Evolutionary conservation across 2,329 filamentous ascomycete genomes (phyloP), one percentile per base, ranked within the genome.

Genomic region (Fusarium avenaceum): DNA sequence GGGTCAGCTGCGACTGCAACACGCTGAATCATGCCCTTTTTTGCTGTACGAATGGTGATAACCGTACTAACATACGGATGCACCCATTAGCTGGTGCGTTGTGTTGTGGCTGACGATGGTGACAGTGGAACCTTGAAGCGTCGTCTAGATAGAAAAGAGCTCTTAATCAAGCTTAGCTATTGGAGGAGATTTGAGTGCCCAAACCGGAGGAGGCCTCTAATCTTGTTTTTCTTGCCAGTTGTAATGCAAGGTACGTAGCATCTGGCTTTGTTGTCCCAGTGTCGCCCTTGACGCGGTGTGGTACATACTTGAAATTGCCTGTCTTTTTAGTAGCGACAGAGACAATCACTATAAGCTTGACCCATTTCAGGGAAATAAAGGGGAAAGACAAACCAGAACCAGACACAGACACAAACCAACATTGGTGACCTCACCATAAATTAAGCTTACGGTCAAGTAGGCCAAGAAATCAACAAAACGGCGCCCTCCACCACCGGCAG

Each of bases 201-300:
- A 54, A 46, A 57, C 38, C 44, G 17, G 46, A 53, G 65, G 65
- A 69, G 66, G 66, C 66, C 66, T 69, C 65, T 65, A 43, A 58
- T 38, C 43, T 26, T 55, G 46, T 42, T 33, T 24, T 35, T 44
- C 19, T 43, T 46, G 28, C 49, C 60, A 54, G 24, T 28, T 40
- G 26, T 35, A 42, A 48, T 40, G 33, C 35, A 38, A 48, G 45
- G 63, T 56, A 45, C 26, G 45, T 24, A 24, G 24, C 19, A 59
- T 33, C 28, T 48, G 28, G 47, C 28, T 38, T n/a, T 30, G 26
- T 20, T 30, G 26, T 30, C 28, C 28, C 28, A 30, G 26, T 26
- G 26, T 10, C 26, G 43, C 24, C 24, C 24, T 44, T 44, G 42
- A n/a, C 43, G 24, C 9, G 26, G 65, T 62, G 60, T 50, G 50